These are phyloP conservation scores for Obba rivulosa DNA, from an alignment of 768 basidiomycete species.

Conservation along the genomic window DNA sequence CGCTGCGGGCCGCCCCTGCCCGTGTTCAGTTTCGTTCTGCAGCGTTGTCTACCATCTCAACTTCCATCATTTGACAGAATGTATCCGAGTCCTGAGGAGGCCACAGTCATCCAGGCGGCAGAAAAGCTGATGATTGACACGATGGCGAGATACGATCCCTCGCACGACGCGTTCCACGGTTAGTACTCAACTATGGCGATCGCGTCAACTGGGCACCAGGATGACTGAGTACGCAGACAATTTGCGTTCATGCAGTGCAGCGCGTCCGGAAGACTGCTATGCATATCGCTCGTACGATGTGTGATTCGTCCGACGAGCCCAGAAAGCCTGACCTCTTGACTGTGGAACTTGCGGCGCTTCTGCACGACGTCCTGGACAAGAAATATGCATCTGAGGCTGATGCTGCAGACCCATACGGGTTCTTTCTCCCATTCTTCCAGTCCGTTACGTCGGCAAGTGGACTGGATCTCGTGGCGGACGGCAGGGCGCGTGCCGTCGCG, in stretches of 20 bases:
- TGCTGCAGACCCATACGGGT: constrained; percentile 56
- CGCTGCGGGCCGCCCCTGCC: not conserved
- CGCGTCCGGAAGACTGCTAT: constrained; percentile 79
- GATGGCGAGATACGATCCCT: constrained; percentile 76
- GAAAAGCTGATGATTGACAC: constrained; percentile 66
- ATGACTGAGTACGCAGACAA: not conserved
- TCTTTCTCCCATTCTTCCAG: constrained; percentile 63
- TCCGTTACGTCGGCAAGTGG: constrained; percentile 31
- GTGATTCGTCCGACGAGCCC: constrained; percentile 13
- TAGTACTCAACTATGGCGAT: constrained; percentile 15
- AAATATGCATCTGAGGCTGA: constrained; percentile 61
- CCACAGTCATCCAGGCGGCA: constrained; percentile 47
- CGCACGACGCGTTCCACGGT: constrained; percentile 80
- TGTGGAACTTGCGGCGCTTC: constrained; percentile 80
- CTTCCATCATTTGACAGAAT: constrained; percentile 1
- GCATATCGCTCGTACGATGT: constrained; percentile 49
- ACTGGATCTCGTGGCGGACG: constrained; percentile 54
- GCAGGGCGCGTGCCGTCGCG: constrained; percentile 50
- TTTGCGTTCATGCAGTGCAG: constrained; percentile 44
- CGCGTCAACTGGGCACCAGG: not conserved
- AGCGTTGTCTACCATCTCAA: not conserved
- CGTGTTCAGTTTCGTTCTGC: not conserved
- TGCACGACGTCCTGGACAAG: constrained; percentile 86
- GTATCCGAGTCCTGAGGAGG: constrained; percentile 52
- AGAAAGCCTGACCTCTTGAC: constrained; percentile 62